Conservation (phyloP, 768 basidiomycete species). For the Boletellus sp. region DNA sequence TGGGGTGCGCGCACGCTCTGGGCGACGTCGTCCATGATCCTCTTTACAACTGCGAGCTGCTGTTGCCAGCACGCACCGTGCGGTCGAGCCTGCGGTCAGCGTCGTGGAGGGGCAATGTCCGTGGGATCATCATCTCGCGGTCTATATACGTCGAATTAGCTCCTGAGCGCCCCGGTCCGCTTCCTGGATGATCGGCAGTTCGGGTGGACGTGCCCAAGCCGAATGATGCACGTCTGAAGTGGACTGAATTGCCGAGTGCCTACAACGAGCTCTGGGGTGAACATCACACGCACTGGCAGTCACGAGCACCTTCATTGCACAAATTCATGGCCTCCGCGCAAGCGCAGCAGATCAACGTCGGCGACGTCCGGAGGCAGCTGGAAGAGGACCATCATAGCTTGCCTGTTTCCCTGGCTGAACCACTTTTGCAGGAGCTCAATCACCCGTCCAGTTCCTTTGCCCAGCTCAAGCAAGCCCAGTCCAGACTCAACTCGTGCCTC, state of each 20-base stretch:
- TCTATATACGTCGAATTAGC: constrained; percentile 22
- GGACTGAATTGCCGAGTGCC: too few species aligned
- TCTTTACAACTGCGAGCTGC: constrained; percentile 17
- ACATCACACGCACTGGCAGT: too few species aligned
- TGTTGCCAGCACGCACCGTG: constrained; percentile 21
- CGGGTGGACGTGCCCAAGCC: too few species aligned
- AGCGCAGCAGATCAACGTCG: constrained; percentile 71
- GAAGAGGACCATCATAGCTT: constrained; percentile 63
- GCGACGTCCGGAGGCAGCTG: constrained; percentile 85
- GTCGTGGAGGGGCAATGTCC: constrained; percentile 25
- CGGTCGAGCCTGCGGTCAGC: constrained; percentile 13
- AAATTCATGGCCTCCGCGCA: constrained; percentile 43
- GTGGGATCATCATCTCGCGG: constrained; percentile 21
- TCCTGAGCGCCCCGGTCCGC: constrained; percentile 7
- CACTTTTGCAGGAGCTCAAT: constrained; percentile 68
- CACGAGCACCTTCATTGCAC: too few species aligned
- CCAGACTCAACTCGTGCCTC: constrained; percentile 85
- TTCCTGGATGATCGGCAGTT: constrained; percentile 10
- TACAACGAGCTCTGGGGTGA: too few species aligned
- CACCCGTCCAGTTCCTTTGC: constrained; percentile 90
- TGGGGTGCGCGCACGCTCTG: constrained; percentile 41
- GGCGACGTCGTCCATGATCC: constrained; percentile 28
- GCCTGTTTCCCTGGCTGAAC: background rate
- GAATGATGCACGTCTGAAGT: too few species aligned
- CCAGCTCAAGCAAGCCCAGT: constrained; percentile 89